A percentile compares a stretch with the other conserved stretches of the same genome.
Evolutionary conservation across 2,329 filamentous ascomycete genomes (phyloP).

Genomic region (Colletotrichum chlorophyti): DNA sequence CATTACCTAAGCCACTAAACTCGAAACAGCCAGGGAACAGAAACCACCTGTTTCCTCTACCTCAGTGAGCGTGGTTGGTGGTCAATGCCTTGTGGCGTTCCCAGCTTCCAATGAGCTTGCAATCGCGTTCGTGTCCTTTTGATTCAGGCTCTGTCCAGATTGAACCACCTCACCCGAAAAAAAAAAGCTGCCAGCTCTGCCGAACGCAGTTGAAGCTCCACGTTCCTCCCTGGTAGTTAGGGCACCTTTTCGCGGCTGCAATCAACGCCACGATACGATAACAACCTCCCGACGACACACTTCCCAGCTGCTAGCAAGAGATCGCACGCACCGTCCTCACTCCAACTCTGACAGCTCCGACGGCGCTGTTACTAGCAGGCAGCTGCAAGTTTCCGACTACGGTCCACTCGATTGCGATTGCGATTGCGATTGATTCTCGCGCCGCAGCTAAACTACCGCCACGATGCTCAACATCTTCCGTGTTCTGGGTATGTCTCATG

Average conservation of each 20-base stretch:
- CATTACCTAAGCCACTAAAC: neutral
- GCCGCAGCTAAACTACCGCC: conserved; percentile 31
- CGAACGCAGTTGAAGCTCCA: conserved; percentile 15
- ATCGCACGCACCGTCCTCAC: too few species aligned
- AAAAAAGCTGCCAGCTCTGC: conserved; percentile 15
- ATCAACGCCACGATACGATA: neutral
- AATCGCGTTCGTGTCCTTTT: conserved; percentile 37
- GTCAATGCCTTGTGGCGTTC: conserved; percentile 10
- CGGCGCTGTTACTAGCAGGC: conserved; percentile 24
- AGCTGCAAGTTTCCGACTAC: conserved; percentile 26
- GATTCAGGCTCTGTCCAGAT: too few species aligned
- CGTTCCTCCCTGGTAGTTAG: conserved; percentile 10
- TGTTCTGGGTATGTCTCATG: conserved; percentile 54
- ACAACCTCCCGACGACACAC: neutral
- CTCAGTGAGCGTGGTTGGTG: too few species aligned
- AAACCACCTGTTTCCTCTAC: neutral
- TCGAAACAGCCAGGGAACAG: neutral
- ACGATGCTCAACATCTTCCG: conserved; percentile 67
- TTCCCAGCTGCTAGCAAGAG: too few species aligned
- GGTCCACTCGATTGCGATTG: neutral
- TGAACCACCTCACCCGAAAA: conserved; percentile 1
- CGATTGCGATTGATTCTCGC: conserved; percentile 2
- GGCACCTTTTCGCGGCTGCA: neutral
- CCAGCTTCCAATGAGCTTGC: conserved; percentile 33
- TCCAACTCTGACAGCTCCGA: too few species aligned